Conservation (phyloP, 1,139 yeast genomes). For the Yamadazyma jaroonii region DNA sequence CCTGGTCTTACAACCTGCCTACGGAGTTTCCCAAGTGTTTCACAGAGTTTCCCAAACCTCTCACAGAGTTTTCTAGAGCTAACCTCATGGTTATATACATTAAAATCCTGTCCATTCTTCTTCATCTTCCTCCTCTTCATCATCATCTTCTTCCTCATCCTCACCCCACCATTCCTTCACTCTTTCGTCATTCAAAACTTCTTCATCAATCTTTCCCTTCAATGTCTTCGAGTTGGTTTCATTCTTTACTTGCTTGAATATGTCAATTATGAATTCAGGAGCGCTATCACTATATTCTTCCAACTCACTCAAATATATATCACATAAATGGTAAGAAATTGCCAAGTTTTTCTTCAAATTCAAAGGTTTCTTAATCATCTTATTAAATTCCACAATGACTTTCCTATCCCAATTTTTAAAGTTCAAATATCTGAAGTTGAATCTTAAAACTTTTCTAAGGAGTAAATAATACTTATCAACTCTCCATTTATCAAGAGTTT, state of each 20-base stretch:
- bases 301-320: constrained; percentile 81
- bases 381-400: constrained; percentile 45
- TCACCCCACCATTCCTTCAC: constrained; percentile 64
- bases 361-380: constrained; percentile 44
- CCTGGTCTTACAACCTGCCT: too few relatives aligned
- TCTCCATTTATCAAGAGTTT: constrained; percentile 78
- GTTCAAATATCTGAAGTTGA: constrained; percentile 57
- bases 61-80: too few relatives aligned
- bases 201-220: constrained; percentile 62
- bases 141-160: constrained; percentile 24
- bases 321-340: constrained; percentile 80
- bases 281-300: constrained; percentile 55
- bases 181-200: constrained; percentile 64
- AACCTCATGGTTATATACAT: constrained; percentile 1
- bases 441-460: constrained; percentile 72
- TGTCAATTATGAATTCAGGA: constrained; percentile 49
- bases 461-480: constrained; percentile 82
- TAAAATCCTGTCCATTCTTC: constrained; percentile 35
- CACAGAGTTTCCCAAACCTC: too few relatives aligned
- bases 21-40: too few relatives aligned
- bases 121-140: constrained; percentile 21
- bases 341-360: constrained; percentile 69
- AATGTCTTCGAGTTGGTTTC: constrained; percentile 59
- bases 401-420: constrained; percentile 54
- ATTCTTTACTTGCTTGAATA: constrained; percentile 53